Base-by-base conservation (phyloP, 441 rosid genomes). In the Isatis lusitanica region DNA sequence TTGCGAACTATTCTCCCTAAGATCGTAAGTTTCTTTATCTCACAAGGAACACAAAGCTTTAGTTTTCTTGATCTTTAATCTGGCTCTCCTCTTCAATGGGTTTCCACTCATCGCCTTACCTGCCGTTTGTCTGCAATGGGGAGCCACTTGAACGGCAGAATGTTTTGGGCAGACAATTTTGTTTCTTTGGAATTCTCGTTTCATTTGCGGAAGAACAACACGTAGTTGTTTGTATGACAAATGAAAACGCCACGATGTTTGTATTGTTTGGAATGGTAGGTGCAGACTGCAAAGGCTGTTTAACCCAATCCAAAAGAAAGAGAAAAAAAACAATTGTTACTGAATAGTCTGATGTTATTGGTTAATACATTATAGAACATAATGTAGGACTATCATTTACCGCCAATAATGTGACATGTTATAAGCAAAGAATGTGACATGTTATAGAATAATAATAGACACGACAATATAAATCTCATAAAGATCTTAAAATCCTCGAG, bases 1-100 rank as follows among this genome's bases (percentile, higher is more conserved):
- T 7, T 88, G 90, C 47, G 96, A 90, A 74, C 77, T 91, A 64
- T 77, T 88, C 36, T 85, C 88, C 11, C 80, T 70, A 71, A 88
- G 82, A 78, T 84, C 80, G 15, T 88, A 85, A 83, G 8, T 39
- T 39, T 62, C 56, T 28, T 59, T 57, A 42, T 21, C 36, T 44
- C 63, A 21, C 69, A 38, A 51, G 60, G 55, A 61, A 58, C 74
- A 36, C 58, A 40, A 35, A 46, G 28, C 16, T 18, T 59, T 47
- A 18, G 21, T 38, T 33, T 66, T 40, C 9, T 70, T 60, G 51
- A 44, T 50, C 48, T 58, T 68, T 11, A 51, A 8, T n/a, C 47
- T 11, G 36, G 21, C 48, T 46, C 59, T 46, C 15, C 60, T 36
- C 38, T 43, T 31, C 33, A n/a, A 39, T 55, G 63, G 57, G 18